Evolutionary conservation across 257 asterid species (phyloP), one percentile per base, ranked within the genome.

Genomic region (Capsicum baccatum): DNA sequence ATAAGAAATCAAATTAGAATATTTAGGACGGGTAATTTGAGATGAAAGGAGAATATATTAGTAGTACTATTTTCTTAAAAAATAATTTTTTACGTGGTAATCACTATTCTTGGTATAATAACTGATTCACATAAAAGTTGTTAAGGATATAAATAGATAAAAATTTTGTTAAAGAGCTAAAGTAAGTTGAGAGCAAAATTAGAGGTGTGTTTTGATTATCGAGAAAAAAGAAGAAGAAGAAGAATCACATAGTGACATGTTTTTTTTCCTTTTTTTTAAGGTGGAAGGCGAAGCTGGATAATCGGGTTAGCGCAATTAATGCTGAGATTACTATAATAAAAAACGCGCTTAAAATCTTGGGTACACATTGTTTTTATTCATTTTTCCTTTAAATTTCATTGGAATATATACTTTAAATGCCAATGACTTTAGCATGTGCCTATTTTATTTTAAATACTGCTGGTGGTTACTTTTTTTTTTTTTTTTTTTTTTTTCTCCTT

Each of bases 391-490:
- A 13, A 78, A 78, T 4, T 54, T 52, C 50, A 26, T 54, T 8
- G 64, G 81, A 78, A 78, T 78, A 78, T 78, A 78, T 78, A 52
- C 81, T 78, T 78, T 78, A 54, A 54, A 78, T 54, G 64, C 81
- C 64, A 54, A 78, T 54, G 48, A 26, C 64, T 76, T 76, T 76
- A 21, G 48, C 63, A 76, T 76, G 81, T 76, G 81, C 81, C 26
- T 76, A 52, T 50, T 52, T 76, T 74, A 39, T 6, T 11, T 64
- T 26, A 54, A 66, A 66, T 68, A 15, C 54, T 76, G 47, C 21
- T 52, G 42, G 63, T 76, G 7, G 19, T 21, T 21, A 48, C 48
- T 4, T 52, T 26, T 26, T 26, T 26, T 26, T 1, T n/a, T 50
- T 76, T 50, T 74, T 5, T 6, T 1, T 50, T 10, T 19, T 12